A percentile compares a stretch with the other conserved stretches of the same genome.
Conservation (phyloP, 352 stramenopile genomes). For the Globisporangium rhizosaccharum region DNA sequence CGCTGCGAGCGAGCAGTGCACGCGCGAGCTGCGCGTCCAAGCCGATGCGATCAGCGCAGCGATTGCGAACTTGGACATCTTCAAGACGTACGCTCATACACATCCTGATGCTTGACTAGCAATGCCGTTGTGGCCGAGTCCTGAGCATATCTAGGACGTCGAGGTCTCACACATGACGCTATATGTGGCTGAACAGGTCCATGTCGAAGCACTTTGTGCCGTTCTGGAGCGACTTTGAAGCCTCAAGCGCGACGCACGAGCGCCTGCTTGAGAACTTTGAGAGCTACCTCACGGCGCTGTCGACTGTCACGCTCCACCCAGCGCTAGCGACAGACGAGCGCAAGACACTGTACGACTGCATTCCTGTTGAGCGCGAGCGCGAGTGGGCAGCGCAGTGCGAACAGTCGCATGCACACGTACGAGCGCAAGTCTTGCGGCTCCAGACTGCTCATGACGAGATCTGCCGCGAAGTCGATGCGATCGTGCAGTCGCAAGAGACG, state of each 20-base stretch:
- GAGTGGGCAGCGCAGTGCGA: slow-evolving; percentile 76
- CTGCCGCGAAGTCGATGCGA: slow-evolving; percentile 46
- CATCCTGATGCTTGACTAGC: neutral
- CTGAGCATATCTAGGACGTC: too few relatives aligned
- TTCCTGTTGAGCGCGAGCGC: slow-evolving; percentile 74
- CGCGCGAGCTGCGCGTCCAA: slow-evolving; percentile 58
- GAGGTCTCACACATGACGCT: too few relatives aligned
- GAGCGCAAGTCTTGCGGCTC: slow-evolving; percentile 53
- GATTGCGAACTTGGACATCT: slow-evolving; percentile 75
- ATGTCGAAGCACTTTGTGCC: slow-evolving; percentile 81
- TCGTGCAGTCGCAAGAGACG: slow-evolving; percentile 39
- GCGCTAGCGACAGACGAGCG: slow-evolving; percentile 43
- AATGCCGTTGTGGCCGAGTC: too few relatives aligned
- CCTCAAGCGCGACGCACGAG: slow-evolving; percentile 47
- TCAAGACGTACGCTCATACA: slow-evolving; percentile 30
- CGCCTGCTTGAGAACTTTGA: slow-evolving; percentile 68
- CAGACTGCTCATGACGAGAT: slow-evolving; percentile 67
- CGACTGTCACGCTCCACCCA: slow-evolving; percentile 58
- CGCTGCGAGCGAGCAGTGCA: slow-evolving; percentile 40
- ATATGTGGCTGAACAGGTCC: slow-evolving; percentile 18
- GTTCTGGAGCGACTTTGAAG: slow-evolving; percentile 78
- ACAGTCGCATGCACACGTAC: slow-evolving; percentile 68
- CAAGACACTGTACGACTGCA: slow-evolving; percentile 78
- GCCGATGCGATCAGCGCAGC: slow-evolving; percentile 65
- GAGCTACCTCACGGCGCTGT: slow-evolving; percentile 45